Base-by-base conservation (phyloP, 176 grass and related monocot species). In the Guadua angustifolia region DNA sequence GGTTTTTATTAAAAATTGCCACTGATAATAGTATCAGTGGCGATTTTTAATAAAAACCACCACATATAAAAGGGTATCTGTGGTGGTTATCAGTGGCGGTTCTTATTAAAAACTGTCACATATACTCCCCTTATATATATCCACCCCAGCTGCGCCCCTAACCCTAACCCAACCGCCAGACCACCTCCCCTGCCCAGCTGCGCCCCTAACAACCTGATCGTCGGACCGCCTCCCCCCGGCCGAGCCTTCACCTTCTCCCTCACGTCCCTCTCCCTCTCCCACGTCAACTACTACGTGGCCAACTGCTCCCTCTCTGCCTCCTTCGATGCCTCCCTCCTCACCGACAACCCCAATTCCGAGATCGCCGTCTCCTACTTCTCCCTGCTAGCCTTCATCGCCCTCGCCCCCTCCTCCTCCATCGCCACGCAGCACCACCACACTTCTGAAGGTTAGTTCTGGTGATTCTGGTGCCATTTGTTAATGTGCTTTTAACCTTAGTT, bases 171-270 rank as follows among this genome's bases (percentile, higher is more conserved):
- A n/a, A n/a, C n/a, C n/a, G n/a, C n/a, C n/a, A n/a, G n/a, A n/a
- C n/a, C n/a, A n/a, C n/a, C n/a, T n/a, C n/a, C n/a, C n/a, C n/a
- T n/a, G n/a, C n/a, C n/a, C n/a, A n/a, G n/a, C n/a, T n/a, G n/a
- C n/a, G n/a, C n/a, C n/a, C n/a, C n/a, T n/a, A n/a, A n/a, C n/a
- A n/a, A n/a, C n/a, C n/a, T n/a, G n/a, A n/a, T n/a, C n/a, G n/a
- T n/a, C n/a, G n/a, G n/a, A n/a, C n/a, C n/a, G n/a, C 64, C 96
- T 99, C 88, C 93, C 91, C 47, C 93, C 93, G 6, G n/a, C n/a
- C 93, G 86, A 9, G 64, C 82, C 1, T 93, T 93, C 0, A 58
- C 76, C 82, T 89, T 99, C 86, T 83, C 91, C 17, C 83, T 99
- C 62, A 56, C 93, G 5, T 85, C 97, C 0, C 89, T 87, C 42